Base-by-base conservation (phyloP, 169 alveolate species). In the Plasmodium blacklocki region DNA sequence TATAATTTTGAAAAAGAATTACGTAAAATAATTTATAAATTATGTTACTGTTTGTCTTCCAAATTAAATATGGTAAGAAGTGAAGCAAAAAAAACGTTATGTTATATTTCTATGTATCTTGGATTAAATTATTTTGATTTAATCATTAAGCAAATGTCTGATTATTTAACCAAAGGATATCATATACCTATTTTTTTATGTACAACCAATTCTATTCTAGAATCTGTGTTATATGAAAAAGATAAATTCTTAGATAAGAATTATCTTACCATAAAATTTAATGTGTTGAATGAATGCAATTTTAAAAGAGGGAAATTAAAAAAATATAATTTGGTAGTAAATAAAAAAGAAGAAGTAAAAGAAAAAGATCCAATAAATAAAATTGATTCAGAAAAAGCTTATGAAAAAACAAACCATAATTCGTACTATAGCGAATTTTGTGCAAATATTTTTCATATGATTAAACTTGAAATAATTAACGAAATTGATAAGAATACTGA, bases 1-100 rank as follows among this genome's bases (percentile, higher is more conserved):
- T 71, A 86, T 67, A 86, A 72, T 86, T 86, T 86, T 72, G 76
- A 86, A 47, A 86, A 86, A 72, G 92, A 86, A 39, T 72, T 86
- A 21, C 73, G 73, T 66, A 86, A 56, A 60, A 86, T 86, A 43
- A 72, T 86, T 29, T 71, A 86, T 67, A 86, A 72, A 32, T 62
- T 86, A 59, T 86, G 92, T 59, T 72, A 15, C 18, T 86, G 88
- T 14, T 60, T 86, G 26, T 86, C 92, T 1, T 86, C 92, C 21
- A 73, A 62, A 86, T 21, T 18, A 39, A 72, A 72, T 74, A 86
- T 39, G 43, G 66, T 86, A 50, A 71, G 92, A 86, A 72, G 71
- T 21, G 92, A 86, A 72, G 49, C 92, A 67, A 86, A 86, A 39
- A 86, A 70, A 63, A 39, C 92, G 6, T 56, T 86, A 19, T 86